These are phyloP conservation scores for Chlorella sp. DNA, from an alignment of 139 green algal species.

Conservation along the genomic window DNA sequence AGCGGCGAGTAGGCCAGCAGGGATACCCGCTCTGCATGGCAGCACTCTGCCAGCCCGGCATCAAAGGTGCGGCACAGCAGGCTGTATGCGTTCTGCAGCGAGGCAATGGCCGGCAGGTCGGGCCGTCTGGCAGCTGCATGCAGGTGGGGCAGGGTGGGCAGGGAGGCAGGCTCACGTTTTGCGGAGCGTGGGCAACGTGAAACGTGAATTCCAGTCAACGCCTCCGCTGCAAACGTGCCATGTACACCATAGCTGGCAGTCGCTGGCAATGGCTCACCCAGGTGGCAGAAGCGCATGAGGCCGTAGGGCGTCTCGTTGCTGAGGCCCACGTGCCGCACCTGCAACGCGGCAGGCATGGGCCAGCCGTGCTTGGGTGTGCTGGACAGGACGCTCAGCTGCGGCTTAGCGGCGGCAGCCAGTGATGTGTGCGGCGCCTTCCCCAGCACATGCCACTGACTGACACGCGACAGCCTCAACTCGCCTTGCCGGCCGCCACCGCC, in stretches of 20 bases:
- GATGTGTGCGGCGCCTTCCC: too few relatives aligned
- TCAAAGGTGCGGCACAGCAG: slow-evolving; percentile 89
- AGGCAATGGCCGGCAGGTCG: slow-evolving; percentile 54
- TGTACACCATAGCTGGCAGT: too few relatives aligned
- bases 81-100: slow-evolving; percentile 71
- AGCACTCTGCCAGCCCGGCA: slow-evolving; percentile 78
- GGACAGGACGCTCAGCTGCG: too few relatives aligned
- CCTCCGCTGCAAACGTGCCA: neutral
- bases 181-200: too few relatives aligned
- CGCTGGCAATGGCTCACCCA: slow-evolving; percentile 5
- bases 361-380: too few relatives aligned
- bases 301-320: slow-evolving; percentile 94
- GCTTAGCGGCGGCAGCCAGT: too few relatives aligned
- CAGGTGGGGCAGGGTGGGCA: neutral
- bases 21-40: slow-evolving; percentile 71
- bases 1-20: slow-evolving; percentile 91
- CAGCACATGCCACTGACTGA: too few relatives aligned
- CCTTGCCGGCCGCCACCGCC: slow-evolving; percentile 72
- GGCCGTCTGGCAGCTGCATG: neutral
- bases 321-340: slow-evolving; percentile 79
- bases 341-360: neutral
- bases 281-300: slow-evolving; percentile 61
- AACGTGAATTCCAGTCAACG: too few relatives aligned
- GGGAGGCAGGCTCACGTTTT: too few relatives aligned
- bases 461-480: too few relatives aligned